Evolutionary conservation across 805 yeast genomes (phyloP), one percentile per base, ranked within the genome.

Genomic region (Wickerhamiella alocasiicola): DNA sequence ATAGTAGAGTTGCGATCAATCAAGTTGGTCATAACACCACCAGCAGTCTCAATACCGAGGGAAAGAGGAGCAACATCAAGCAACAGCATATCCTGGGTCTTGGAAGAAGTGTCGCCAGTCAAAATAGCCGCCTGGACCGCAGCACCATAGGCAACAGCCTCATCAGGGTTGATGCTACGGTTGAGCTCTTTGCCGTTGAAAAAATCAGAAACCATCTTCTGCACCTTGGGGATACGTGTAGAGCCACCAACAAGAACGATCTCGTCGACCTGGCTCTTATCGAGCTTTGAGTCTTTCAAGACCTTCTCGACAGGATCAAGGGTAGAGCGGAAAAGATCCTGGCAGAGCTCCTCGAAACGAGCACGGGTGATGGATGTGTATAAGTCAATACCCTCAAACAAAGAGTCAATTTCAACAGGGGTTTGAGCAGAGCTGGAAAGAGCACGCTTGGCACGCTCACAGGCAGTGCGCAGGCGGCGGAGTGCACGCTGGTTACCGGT

Each of bases 61-160:
- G n/a, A n/a, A n/a, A n/a, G n/a, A n/a, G n/a, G n/a, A n/a, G n/a
- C n/a, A n/a, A n/a, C n/a, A 75, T 87, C 97, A 63, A 87, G 76
- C 60, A 87, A 73, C 62, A 88, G 72, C 65, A 85, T 72, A 65
- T 85, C 96, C 72, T 85, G 95, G 48, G 95, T 87, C 80, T 84
- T 84, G 48, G 94, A 78, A 28, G 95, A n/a, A n/a, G n/a, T n/a
- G n/a, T n/a, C n/a, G n/a, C n/a, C n/a, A n/a, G n/a, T n/a, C n/a
- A n/a, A n/a, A n/a, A n/a, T n/a, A n/a, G n/a, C n/a, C n/a, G n/a
- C n/a, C n/a, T n/a, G n/a, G n/a, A n/a, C n/a, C n/a, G 95, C 95
- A 55, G 95, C 95, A 78, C 95, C 95, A 70, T 85, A 85, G 59
- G 95, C 95, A 66, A 85, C 95, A 60, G 95, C 95, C 71, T 85